Evolutionary conservation across 129 eudicot species (phyloP).

Genomic region (Logfia minima): DNA sequence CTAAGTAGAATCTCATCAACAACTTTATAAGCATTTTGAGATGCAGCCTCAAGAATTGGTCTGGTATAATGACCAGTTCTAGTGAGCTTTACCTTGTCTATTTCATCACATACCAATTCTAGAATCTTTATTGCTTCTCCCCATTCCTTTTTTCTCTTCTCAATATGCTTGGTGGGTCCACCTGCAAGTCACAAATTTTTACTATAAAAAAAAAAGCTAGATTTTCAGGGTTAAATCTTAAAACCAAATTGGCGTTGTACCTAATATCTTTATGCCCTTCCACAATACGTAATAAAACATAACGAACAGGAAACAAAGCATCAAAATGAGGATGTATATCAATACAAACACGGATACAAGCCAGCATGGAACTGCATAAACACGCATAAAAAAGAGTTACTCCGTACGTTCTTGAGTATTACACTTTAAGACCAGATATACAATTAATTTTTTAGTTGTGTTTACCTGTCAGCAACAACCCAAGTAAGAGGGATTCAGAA

Average conservation of each 20-base stretch:
- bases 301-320: background rate
- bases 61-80: background rate
- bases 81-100: background rate
- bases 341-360: background rate
- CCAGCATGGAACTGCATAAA: background rate
- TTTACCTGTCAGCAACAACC: background rate
- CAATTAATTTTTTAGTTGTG: background rate
- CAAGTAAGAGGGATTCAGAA: no score
- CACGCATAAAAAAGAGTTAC: background rate
- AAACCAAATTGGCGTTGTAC: background rate
- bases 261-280: background rate
- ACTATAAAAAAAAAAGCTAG: background rate
- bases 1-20: background rate
- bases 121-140: slow-evolving; percentile 8
- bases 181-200: background rate
- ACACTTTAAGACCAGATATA: background rate
- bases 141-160: background rate
- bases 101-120: background rate
- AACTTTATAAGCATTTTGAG: background rate
- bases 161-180: background rate
- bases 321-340: background rate
- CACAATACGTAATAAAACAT: background rate
- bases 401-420: background rate
- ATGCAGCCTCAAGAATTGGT: background rate
- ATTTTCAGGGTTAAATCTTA: no score